Evolutionary conservation across 129 eudicot species (phyloP), one percentile per base, ranked within the genome.

Genomic region (Mikania micrantha): DNA sequence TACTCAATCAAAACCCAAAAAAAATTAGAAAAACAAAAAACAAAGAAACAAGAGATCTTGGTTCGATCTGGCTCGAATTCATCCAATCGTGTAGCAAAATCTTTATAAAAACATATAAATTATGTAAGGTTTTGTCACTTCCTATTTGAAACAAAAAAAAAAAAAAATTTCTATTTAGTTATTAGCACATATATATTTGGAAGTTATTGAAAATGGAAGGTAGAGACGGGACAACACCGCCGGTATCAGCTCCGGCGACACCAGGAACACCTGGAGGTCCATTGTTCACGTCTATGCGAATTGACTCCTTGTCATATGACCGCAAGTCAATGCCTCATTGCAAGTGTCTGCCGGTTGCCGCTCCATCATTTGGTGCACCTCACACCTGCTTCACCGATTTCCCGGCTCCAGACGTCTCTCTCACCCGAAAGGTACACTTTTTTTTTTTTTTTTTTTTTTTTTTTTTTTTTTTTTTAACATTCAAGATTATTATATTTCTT

Each of bases 201-300:
- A 25, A 39, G 20, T 75, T 9, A 53, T 15, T 48, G 74, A 59
- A 72, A 78, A 63, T 78, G 82, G 82, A 78, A 27, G 12, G 39
- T 28, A 67, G 65, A 15, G 68, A 64, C 25, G 82, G 64, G 52
- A 66, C 61, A 54, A 67, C 82, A 13, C 73, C 82, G 17, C 60
- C 78, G 1, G 81, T 62, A 21, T 82, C 92, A 74, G 88, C 82
- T 12, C 93, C 93, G 53, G 78, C 88, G 12, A 86, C 93, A 40
- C 93, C 93, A 16, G 93, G 93, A 59, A 86, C 93, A 7, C 93
- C 93, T 1, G 86, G 85, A 22, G 82, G 50, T n/a, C 93, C 93
- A 48, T 66, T 86, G 38, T 77, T 86, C 34, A 52, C 92, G 64
- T 63, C 81, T 63, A 20, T 77, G 40, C 72, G 84, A 35, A 52